Percentiles rank a stretch among this genome's conserved stretches.
These are phyloP conservation scores for Lojkania enalia DNA, from an alignment of 2,329 filamentous ascomycete species.

Conservation along the genomic window DNA sequence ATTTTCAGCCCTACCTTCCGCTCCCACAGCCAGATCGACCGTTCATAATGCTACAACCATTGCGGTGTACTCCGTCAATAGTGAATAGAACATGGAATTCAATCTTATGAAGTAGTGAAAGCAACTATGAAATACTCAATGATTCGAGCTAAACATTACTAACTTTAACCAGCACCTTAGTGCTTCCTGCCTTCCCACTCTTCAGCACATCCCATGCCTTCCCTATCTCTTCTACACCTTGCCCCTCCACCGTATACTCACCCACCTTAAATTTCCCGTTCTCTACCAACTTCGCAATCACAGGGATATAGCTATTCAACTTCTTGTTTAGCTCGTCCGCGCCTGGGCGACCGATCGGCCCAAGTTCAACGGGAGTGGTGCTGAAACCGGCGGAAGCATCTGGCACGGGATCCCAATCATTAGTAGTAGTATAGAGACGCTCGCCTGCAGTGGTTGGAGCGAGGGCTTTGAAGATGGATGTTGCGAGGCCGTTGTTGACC, in stretches of 20 bases:
- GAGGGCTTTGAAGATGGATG: constrained; percentile 21
- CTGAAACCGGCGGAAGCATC: constrained; percentile 9
- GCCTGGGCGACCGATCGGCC: constrained; percentile 22
- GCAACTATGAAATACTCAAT: too few relatives aligned
- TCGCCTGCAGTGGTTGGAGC: constrained; percentile 25
- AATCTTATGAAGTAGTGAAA: too few relatives aligned
- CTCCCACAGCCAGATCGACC: too few relatives aligned
- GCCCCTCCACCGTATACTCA: constrained; percentile 17
- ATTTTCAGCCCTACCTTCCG: too few relatives aligned
- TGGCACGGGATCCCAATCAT: constrained; percentile 18
- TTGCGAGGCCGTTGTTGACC: constrained; percentile 29
- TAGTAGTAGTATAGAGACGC: constrained; percentile 19
- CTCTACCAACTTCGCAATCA: constrained; percentile 20
- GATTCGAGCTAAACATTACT: constrained; percentile 8
- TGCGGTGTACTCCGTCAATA: too few relatives aligned
- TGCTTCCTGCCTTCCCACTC: constrained; percentile 20
- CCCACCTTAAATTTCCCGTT: constrained; percentile 16
- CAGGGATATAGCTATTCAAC: constrained; percentile 18
- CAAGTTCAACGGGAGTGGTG: constrained; percentile 14
- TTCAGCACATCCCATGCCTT: constrained; percentile 24
- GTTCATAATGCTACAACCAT: too few relatives aligned
- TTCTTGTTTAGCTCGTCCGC: constrained; percentile 18
- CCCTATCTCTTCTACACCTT: constrained; percentile 20
- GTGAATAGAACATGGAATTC: too few relatives aligned
- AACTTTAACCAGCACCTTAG: constrained; percentile 23